Conservation (phyloP, 768 basidiomycete species). For the Gyrodon lividus region DNA sequence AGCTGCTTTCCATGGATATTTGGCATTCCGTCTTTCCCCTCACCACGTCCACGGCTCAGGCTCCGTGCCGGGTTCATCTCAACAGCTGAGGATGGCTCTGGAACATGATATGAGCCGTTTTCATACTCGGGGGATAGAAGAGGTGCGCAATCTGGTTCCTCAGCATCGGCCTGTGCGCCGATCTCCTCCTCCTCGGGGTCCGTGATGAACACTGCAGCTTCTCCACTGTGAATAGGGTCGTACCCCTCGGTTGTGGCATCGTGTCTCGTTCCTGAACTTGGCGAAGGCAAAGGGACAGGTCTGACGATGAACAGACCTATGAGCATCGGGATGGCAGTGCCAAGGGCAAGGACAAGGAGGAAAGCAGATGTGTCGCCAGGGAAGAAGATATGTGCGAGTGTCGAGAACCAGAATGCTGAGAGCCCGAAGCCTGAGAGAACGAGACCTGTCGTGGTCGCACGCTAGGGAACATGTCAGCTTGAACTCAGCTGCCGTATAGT, state of each 20-base stretch:
- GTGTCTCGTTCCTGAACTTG: conserved; percentile 14
- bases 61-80: conserved; percentile 24
- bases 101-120: conserved; percentile 21
- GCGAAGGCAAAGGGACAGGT: conserved; percentile 58
- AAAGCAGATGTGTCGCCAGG: conserved; percentile 79
- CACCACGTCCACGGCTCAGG: neutral
- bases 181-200: conserved; percentile 22
- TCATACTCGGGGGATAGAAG: conserved; percentile 21
- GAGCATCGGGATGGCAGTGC: conserved; percentile 78
- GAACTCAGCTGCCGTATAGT: neutral
- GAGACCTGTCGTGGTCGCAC: conserved; percentile 72
- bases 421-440: conserved; percentile 89
- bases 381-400: conserved; percentile 67
- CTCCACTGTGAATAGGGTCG: conserved; percentile 16
- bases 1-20: conserved; percentile 57
- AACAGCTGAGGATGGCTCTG: conserved; percentile 13
- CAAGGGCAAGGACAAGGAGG: conserved; percentile 70
- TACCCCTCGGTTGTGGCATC: conserved; percentile 14
- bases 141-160: conserved; percentile 20
- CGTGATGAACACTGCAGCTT: conserved; percentile 23
- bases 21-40: conserved; percentile 31
- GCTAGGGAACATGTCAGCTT: conserved; percentile 36
- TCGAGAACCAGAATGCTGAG: conserved; percentile 87
- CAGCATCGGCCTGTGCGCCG: conserved; percentile 17
- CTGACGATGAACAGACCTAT: conserved; percentile 73